Base-by-base conservation (phyloP, 2,329 filamentous ascomycete genomes). In the Microdochium paspali region DNA sequence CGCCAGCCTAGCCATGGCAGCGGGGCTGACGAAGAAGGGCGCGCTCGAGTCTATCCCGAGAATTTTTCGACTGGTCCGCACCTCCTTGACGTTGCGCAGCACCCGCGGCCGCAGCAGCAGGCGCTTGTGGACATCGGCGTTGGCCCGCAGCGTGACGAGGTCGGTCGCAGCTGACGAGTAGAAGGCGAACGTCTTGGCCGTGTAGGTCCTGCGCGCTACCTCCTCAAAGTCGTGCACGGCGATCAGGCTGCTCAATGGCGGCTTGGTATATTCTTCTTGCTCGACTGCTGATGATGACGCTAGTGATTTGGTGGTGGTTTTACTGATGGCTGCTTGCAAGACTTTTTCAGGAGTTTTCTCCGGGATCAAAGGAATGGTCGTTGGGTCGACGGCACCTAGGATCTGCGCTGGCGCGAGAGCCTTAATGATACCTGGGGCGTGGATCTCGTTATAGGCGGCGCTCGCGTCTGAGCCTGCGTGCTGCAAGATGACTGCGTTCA, bases 181-280 rank as follows among this genome's bases (percentile, higher is more conserved):
- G 30, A 53, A 62, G 0, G 56, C 57, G 49, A 46, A 57, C 0
- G 57, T 48, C 46, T 61, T 61, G 4, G 42, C 43, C 2, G 50
- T 50, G 1, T 57, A 40, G 0, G 46, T 49, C 15, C 10, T 13
- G 3, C 23, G 44, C 2, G 58, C 58, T 0, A 46, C 52, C 2
- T 49, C 44, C 32, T 61, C 57, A 46, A 61, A 59, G 46, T 61
- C 58, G 26, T 58, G 44, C 1, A 57, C 39, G 47, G 52, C 60
- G 49, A 61, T 56, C 6, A 61, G 43, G 4, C 60, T 45, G 0
- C 47, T 48, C 1, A 50, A 48, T 18, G 15, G 39, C 12, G 39
- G 39, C 39, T 43, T 43, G 20, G 20, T 10, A 21, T 43, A n/a
- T 35, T n/a, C 31, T 18, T 35, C 31, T n/a, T n/a, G n/a, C n/a